Base-by-base conservation (phyloP, 768 basidiomycete genomes). In the Mycena chlorophos region DNA sequence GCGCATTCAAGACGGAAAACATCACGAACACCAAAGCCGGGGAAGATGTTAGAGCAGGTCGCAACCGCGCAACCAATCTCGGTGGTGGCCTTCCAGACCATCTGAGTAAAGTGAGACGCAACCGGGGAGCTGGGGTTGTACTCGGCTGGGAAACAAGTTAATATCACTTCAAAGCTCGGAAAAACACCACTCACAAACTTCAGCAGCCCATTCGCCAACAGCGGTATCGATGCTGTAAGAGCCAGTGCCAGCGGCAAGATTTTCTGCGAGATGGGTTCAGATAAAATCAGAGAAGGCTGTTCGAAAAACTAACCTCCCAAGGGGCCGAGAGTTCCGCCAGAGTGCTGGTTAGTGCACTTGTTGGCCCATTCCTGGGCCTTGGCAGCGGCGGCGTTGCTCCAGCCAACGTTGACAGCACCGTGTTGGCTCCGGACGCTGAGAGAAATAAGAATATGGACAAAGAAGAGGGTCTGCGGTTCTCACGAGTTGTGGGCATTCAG, bases 221-320 rank as follows among this genome's bases (percentile, higher is more conserved):
- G 80, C 87, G 0, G 67, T 43, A 12, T 68, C 49, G 55, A 88
- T 83, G 46, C 65, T 71, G 65, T 78, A 87, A 22, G 65, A 61
- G 16, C 83, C 85, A n/a, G 85, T 85, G 8, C 87, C 88, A 51
- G 87, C 88, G 52, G 88, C 86, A 57, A 90, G 69, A 63, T 91
- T 90, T 71, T 90, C 88, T 86, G 65, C n/a, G 61, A 25, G 31
- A 47, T 14, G 52, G 50, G 12, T 17, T 13, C 12, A 17, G 25
- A 10, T 16, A 19, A 20, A 17, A 28, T 2, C 37, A 37, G 20
- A 17, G n/a, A n/a, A 28, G 22, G 13, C 40, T 8, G 6, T 29
- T 49, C 23, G 30, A 51, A 34, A 60, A 39, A 71, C 72, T 19
- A 55, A 86, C 84, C 86, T 66, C 88, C 89, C 57, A 76, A 82